Evolutionary conservation across 1,284 basidiomycete species (phyloP).

Genomic region (Cutaneotrichosporon sp.): DNA sequence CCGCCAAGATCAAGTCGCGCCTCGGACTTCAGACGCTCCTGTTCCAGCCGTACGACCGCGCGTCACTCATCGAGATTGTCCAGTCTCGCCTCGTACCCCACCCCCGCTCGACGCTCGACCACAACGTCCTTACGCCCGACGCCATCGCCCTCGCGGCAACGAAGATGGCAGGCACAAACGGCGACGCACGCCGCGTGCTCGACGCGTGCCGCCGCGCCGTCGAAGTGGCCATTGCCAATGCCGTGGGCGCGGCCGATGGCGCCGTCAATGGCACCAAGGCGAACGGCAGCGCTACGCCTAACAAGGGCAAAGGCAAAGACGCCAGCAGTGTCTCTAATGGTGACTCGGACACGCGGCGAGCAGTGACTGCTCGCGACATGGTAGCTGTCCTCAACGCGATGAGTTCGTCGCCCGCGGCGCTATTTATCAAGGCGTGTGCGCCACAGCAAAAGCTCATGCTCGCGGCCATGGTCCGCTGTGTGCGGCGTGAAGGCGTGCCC

Average conservation of each 20-base stretch:
- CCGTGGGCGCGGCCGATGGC: not conserved
- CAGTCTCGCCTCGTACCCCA: conserved; percentile 61
- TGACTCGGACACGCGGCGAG: conserved; percentile 17
- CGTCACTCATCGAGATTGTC: conserved; percentile 80
- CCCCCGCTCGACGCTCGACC: conserved; percentile 56
- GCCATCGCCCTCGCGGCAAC: conserved; percentile 85
- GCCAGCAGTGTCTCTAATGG: not conserved
- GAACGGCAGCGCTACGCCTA: not conserved
- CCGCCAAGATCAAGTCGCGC: conserved; percentile 83
- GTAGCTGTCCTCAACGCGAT: conserved; percentile 77
- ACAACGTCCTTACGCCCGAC: conserved; percentile 58
- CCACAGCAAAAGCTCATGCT: conserved; percentile 84
- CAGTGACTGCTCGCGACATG: conserved; percentile 69
- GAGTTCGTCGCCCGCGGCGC: conserved; percentile 84
- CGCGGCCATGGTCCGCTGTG: conserved; percentile 76
- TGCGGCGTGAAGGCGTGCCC: conserved; percentile 76
- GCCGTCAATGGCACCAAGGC: not conserved
- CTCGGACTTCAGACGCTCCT: conserved; percentile 87
- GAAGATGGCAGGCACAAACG: conserved; percentile 86
- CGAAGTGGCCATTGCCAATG: conserved; percentile 56
- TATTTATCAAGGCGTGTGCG: conserved; percentile 71
- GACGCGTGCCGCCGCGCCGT: conserved; percentile 87
- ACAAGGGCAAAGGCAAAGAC: not conserved
- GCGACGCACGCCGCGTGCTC: conserved; percentile 87
- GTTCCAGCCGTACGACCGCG: conserved; percentile 82